Base-by-base conservation (phyloP, 1,284 basidiomycete genomes). In the Ganoderma meredithae region DNA sequence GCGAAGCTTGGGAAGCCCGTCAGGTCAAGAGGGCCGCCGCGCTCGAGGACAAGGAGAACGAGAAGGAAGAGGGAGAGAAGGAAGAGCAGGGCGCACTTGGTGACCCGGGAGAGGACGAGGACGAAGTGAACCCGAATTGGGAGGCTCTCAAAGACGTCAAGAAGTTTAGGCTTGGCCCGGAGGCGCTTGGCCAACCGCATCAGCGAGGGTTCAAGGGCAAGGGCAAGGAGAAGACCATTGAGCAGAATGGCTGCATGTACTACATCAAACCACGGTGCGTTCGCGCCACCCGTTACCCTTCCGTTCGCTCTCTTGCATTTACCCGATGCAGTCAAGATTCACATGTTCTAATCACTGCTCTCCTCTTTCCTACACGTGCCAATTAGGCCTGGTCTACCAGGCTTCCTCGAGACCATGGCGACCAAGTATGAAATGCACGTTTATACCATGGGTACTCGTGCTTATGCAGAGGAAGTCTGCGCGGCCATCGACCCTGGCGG, bases 361-460 rank as follows among this genome's bases (percentile, higher is more conserved):
- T 17, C 31, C 61, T 17, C 22, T 65, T 27, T 17, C 65, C 73
- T 49, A 25, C 22, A n/a, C 3, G 47, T 13, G 69, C 64, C 71
- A 52, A 69, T 53, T 73, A 97, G 97, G 72, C 97, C 97, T 0
- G 95, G 96, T n/a, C 88, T 96, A 79, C 81, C 85, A 59, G 83
- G 88, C 55, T 98, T 99, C 78, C 84, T 99, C 62, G 80, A 84
- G 69, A 83, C 86, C 58, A 86, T 95, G 72, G 88, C 93, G 56
- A 81, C 85, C 66, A 91, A 93, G 76, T 99, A 98, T 81, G 96
- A 99, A 82, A 95, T 99, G 94, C 97, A 99, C 80, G 96, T 99
- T 62, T 99, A 99, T 82, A 99, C 97, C 33, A 99, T 99, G 96
- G 97, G 97, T 65, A 99, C 97, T 22, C 89, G 97, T 55, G 93